Percentiles rank a stretch among this genome's conserved stretches.
phyloP scores from a whole-genome alignment of 306 rosid species.

The Quercus gilva region DNA sequence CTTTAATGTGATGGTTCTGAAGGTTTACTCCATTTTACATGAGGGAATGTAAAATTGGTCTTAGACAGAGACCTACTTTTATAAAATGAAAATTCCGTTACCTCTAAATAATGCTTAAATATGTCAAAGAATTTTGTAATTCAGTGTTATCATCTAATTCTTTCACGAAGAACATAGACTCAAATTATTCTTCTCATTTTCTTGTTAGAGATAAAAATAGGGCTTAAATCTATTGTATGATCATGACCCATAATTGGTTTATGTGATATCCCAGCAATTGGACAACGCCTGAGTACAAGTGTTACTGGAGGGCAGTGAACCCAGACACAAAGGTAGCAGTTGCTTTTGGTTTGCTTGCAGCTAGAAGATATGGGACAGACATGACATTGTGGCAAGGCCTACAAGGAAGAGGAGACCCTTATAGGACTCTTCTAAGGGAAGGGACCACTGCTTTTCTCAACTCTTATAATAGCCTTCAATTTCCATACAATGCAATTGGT shows the following conservation, averaged over 20 bases:
- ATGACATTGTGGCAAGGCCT: constrained; percentile 70
- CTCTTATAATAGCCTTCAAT: constrained; percentile 63
- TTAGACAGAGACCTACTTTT: too few relatives aligned
- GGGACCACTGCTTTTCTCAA: constrained; percentile 71
- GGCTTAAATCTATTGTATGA: not conserved
- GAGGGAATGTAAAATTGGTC: too few relatives aligned
- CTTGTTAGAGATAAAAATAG: too few relatives aligned
- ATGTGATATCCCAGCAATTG: constrained; percentile 47
- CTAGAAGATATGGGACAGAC: constrained; percentile 66
- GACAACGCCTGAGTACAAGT: constrained; percentile 60
- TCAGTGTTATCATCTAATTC: too few relatives aligned
- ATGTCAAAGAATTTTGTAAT: too few relatives aligned
- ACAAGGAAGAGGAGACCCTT: constrained; percentile 81
- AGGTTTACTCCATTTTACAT: too few relatives aligned
- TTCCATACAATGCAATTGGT: constrained; percentile 51
- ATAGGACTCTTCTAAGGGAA: constrained; percentile 77
- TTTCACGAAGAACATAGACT: too few relatives aligned
- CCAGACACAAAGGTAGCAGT: constrained; percentile 68
- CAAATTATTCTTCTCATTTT: too few relatives aligned
- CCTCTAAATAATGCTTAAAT: too few relatives aligned
- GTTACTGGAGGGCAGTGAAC: constrained; percentile 81
- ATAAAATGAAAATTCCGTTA: too few relatives aligned
- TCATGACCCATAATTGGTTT: not conserved
- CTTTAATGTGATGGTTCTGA: not conserved
- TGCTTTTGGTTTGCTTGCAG: constrained; percentile 60